Conservation (phyloP, 768 basidiomycete species). For the Megacollybia marginata region DNA sequence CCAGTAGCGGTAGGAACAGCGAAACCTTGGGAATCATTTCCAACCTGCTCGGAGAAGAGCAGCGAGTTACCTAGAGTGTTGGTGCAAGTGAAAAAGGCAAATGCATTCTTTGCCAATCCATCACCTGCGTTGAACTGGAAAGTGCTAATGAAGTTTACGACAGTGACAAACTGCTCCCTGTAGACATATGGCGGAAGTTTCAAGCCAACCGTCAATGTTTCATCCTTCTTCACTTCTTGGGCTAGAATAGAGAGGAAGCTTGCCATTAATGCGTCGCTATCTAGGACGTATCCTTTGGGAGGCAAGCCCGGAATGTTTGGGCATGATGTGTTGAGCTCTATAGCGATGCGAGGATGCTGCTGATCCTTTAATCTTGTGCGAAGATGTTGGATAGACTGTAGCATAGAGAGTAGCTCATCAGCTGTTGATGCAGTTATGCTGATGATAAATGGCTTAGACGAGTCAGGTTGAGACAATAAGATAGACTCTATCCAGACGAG, state of each 20-base stretch:
- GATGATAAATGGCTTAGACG: conserved; percentile 58
- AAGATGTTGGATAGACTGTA: conserved; percentile 52
- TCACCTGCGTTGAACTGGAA: conserved; percentile 21
- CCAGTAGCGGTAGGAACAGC: conserved; percentile 63
- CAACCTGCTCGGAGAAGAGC: conserved; percentile 51
- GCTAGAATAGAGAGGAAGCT: conserved; percentile 52
- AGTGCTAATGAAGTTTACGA: conserved; percentile 38
- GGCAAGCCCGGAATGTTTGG: conserved; percentile 65
- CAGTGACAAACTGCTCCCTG: conserved; percentile 49
- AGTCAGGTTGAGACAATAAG: conserved; percentile 18
- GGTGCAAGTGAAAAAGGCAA: conserved; percentile 73
- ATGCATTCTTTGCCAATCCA: conserved; percentile 24
- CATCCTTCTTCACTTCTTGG: conserved; percentile 39
- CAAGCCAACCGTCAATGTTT: conserved; percentile 58
- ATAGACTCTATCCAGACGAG: conserved; percentile 57
- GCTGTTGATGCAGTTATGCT: conserved; percentile 65
- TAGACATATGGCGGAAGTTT: conserved; percentile 76
- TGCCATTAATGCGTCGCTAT: conserved; percentile 27
- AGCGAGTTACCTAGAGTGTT: conserved; percentile 74
- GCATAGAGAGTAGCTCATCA: conserved; percentile 43
- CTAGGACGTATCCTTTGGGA: conserved; percentile 59
- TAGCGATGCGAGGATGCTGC: conserved; percentile 33
- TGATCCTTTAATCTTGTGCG: conserved; percentile 31
- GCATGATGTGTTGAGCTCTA: conserved; percentile 83
- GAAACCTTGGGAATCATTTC: conserved; percentile 22